Base-by-base conservation (phyloP, 495 filamentous ascomycete genomes). In the Saxophila tyrrhenica region DNA sequence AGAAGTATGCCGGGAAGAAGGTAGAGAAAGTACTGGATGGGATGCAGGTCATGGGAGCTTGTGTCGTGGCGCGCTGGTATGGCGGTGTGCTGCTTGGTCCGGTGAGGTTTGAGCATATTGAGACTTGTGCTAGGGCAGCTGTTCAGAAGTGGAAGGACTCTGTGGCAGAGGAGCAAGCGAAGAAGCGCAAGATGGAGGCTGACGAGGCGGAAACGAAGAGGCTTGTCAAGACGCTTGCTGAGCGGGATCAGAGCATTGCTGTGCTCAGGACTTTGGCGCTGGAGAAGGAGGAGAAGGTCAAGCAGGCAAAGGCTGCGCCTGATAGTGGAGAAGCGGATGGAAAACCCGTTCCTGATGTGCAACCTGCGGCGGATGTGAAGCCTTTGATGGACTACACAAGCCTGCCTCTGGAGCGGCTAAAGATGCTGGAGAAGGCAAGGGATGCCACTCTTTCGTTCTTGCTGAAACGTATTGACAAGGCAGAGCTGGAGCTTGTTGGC, bases 11-110 rank as follows among this genome's bases (percentile, higher is more conserved):
- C 9, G 73, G 73, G 0, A 67, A 65, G 51, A 55, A 58, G 22
- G 55, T 74, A 20, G 55, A 64, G 47, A 64, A 66, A 44, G 65
- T 73, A 15, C 67, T 76, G 2, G 53, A 62, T 3, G 58, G 64
- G 3, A 53, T 61, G 52, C 48, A 64, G 2, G 66, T 68, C 15
- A 59, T 58, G 39, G 73, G 73, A 16, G 55, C 63, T 7, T 64
- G 73, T 13, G 67, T 74, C 1, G 73, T 76, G 22, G 73, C 72
- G 21, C 54, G 73, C 42, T 75, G 73, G 73, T 75, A 69, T 57
- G 72, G 73, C 2, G 73, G 73, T 1, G 53, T 67, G 0, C 64
- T 72, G 58, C 59, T 76, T 22, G 73, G 73, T 8, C 71, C 71
- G 13, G 61, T 71, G 15, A 50, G 73, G 21, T 76, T 75, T 49